Conservation (phyloP, 164 flowering plant species). For the Magnolia changhungtana region DNA sequence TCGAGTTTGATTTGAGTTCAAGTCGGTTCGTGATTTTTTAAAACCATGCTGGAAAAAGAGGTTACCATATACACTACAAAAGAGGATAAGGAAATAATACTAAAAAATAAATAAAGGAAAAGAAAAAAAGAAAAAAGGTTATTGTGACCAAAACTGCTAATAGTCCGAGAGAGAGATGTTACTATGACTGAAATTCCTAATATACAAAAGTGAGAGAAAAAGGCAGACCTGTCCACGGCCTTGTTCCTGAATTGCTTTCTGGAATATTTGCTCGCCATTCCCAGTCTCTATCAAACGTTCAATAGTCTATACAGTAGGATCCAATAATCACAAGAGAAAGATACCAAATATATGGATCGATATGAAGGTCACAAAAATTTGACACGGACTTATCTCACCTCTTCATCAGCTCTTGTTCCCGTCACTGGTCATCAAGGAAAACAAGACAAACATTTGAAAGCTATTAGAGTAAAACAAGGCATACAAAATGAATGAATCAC, state of each 20-base stretch:
- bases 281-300: slow-evolving; percentile 91
- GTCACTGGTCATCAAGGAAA: slow-evolving; percentile 54
- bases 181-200: neutral
- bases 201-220: neutral
- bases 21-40: no score
- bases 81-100: no score
- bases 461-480: neutral
- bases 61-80: no score
- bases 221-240: slow-evolving; percentile 93
- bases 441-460: slow-evolving; percentile 9
- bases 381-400: slow-evolving; percentile 42
- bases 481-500: slow-evolving; percentile 4
- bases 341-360: neutral
- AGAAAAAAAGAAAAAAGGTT: no score
- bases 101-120: no score
- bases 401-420: slow-evolving; percentile 87
- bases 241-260: slow-evolving; percentile 90
- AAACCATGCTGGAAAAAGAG: no score
- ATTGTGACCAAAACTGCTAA: no score
- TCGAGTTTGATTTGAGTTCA: no score
- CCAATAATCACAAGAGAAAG: neutral
- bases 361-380: neutral
- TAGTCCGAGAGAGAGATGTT: no score
- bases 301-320: slow-evolving; percentile 54
- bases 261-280: slow-evolving; percentile 93